Evolutionary conservation across 2,329 filamentous ascomycete genomes (phyloP), one percentile per base, ranked within the genome.

Genomic region (Alternaria conjuncta): DNA sequence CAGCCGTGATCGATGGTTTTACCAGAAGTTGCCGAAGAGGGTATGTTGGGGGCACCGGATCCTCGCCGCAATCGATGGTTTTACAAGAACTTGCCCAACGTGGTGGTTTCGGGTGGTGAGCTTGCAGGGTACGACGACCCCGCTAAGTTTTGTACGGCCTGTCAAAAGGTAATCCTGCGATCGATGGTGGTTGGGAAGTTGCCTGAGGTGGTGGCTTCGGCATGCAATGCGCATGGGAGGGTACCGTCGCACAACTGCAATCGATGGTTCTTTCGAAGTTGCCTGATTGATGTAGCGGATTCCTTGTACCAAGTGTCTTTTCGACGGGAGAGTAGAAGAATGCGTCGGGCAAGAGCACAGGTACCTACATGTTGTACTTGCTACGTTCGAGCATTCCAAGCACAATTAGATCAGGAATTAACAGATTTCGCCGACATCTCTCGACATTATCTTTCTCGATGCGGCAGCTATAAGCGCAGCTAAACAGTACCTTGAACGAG

Each of bases 231-330:
- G 30, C 30, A 32, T 32, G 13, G 30, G 0, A 32, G 13, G 30
- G 30, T 13, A 32, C 30, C 3, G 30, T 53, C 46, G 26, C 47
- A 43, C 55, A 50, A 10, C 47, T 5, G 36, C 6, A n/a, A 61
- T 57, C 54, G 12, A 61, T 45, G 53, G 21, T 18, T n/a, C 4
- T 44, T 32, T 49, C 2, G 30, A 49, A 47, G 56, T 51, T 61
- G 53, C 53, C 53, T 25, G 9, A 20, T 46, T n/a, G 53, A 45
- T 12, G 28, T 20, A 57, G 47, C 2, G 28, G 25, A 6, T 41
- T 18, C 1, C 36, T 41, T 41, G 8, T 5, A 3, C 9, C 0
- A 41, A 18, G 2, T 3, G 1, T 41, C 36, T 41, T 10, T 10
- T 3, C 3, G 36, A 41, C 2, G 36, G 36, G 36, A 2, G 0